A percentile compares a stretch with the other conserved stretches of the same genome.
Evolutionary conservation across 164 flowering plant genomes (phyloP).

Genomic region (Brasenia schreberi): DNA sequence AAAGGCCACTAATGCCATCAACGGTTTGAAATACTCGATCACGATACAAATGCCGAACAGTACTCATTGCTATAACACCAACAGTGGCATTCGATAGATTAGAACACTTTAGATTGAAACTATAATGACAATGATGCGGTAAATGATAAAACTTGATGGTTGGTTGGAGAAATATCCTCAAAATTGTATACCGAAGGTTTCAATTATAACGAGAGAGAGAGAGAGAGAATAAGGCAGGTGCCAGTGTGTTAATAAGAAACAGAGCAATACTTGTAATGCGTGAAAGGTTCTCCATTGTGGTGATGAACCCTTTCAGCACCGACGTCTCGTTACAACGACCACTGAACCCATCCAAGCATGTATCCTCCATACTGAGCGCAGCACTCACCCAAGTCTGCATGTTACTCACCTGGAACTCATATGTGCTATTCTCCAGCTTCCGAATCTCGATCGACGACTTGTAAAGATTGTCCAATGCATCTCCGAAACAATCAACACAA

Average conservation of each 20-base stretch:
- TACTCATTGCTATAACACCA: too few species aligned
- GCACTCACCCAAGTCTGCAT: constrained; percentile 69
- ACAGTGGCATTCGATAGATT: too few species aligned
- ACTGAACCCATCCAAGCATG: constrained; percentile 65
- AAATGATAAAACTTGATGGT: too few species aligned
- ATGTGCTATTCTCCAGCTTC: constrained; percentile 20
- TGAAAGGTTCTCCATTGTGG: constrained; percentile 19
- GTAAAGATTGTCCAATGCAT: constrained; percentile 39
- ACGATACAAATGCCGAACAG: too few species aligned
- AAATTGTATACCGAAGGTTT: too few species aligned
- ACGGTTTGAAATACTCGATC: too few species aligned
- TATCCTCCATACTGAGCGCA: constrained; percentile 48
- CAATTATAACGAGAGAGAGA: neutral
- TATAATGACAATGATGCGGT: too few species aligned
- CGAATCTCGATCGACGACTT: constrained; percentile 38
- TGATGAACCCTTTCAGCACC: constrained; percentile 10
- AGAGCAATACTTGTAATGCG: constrained; percentile 62
- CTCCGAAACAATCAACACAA: constrained; percentile 48
- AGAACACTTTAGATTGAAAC: too few species aligned
- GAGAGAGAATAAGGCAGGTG: neutral
- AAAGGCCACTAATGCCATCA: too few species aligned
- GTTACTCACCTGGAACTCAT: constrained; percentile 35
- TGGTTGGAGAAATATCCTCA: too few species aligned
- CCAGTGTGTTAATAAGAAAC: constrained; percentile 55
- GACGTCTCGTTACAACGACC: constrained; percentile 16